Percentiles rank a stretch among this genome's conserved stretches.
phyloP scores from a whole-genome alignment of 306 rosid genomes.

The Neltuma alba region DNA sequence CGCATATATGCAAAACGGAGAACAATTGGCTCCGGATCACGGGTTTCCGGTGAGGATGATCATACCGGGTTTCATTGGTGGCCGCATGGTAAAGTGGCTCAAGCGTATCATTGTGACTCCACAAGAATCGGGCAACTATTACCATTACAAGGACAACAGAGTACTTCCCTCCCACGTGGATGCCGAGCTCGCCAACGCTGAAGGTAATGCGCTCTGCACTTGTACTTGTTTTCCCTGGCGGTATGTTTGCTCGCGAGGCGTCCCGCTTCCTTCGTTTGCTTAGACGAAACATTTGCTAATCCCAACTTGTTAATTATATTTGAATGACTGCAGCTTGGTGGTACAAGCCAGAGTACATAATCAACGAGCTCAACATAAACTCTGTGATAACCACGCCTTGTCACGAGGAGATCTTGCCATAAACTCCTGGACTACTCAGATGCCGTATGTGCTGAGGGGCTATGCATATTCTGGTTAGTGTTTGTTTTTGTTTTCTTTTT shows the following conservation, averaged over 20 bases:
- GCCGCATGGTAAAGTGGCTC: constrained; percentile 89
- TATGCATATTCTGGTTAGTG: constrained; percentile 86
- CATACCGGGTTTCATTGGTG: constrained; percentile 77
- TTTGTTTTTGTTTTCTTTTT: not conserved
- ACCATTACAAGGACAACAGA: constrained; percentile 71
- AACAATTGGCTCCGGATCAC: constrained; percentile 65
- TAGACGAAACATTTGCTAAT: too few species aligned
- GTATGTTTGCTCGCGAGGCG: not conserved
- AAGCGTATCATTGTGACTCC: constrained; percentile 75
- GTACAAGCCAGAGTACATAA: constrained; percentile 83
- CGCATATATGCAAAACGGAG: constrained; percentile 88
- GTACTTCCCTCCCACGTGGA: constrained; percentile 85
- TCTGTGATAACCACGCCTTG: constrained; percentile 88
- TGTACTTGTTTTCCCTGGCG: not conserved
- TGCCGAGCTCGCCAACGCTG: constrained; percentile 74
- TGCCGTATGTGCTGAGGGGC: constrained; percentile 67
- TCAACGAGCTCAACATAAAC: constrained; percentile 83
- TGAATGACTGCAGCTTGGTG: constrained; percentile 71
- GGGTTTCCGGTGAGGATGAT: constrained; percentile 82
- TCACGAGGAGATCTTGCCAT: constrained; percentile 79
- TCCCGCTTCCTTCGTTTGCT: not conserved
- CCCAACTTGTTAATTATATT: not conserved
- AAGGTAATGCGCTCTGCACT: constrained; percentile 47
- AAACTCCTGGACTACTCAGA: constrained; percentile 73
- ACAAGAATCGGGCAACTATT: constrained; percentile 55